Base-by-base conservation (phyloP, 1,284 basidiomycete species). In the Calocybe gambosa region DNA sequence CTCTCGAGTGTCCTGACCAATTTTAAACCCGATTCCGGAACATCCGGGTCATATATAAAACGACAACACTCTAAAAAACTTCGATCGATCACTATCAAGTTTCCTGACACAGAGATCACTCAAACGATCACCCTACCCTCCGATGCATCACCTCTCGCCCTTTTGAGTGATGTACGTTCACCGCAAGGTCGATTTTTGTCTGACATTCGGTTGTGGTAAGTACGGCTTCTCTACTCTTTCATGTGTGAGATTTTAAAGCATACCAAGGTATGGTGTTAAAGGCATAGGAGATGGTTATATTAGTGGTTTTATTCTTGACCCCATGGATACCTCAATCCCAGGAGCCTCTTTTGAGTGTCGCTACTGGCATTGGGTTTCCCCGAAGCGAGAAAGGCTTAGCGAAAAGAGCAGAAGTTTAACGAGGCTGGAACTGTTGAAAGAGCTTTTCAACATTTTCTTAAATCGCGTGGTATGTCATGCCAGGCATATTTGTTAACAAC, bases 371-470 rank as follows among this genome's bases (percentile, higher is more conserved):
- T 23, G 47, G 47, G 12, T 19, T 37, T n/a, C 39, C 2, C 7
- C 19, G 5, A 36, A 39, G n/a, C 36, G 42, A 2, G 45, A 50
- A 23, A 44, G 12, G 16, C 21, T 25, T 2, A 47, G 50, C n/a
- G 49, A 58, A 25, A 43, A 47, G 15, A 60, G 57, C 43, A 45
- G 45, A 20, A 42, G 55, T 37, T 43, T 62, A 0, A 56, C 49
- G 21, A 49, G 60, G 7, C 39, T 62, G 39, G 45, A 59, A 16
- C 42, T 62, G 2, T 33, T 62, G 42, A 57, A 58, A 25, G 58
- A 58, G 29, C 33, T 62, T 9, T 62, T 60, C 47, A 57, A 56
- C 39, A 54, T 60, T 0, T 62, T 62, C 36, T 38, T 62, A 6
- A 62, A 62, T 46, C 55, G 59, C 1, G 58, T 55, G 8, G 57